Base-by-base conservation (phyloP, 495 filamentous ascomycete species). In the Coniosporium apollinis region DNA sequence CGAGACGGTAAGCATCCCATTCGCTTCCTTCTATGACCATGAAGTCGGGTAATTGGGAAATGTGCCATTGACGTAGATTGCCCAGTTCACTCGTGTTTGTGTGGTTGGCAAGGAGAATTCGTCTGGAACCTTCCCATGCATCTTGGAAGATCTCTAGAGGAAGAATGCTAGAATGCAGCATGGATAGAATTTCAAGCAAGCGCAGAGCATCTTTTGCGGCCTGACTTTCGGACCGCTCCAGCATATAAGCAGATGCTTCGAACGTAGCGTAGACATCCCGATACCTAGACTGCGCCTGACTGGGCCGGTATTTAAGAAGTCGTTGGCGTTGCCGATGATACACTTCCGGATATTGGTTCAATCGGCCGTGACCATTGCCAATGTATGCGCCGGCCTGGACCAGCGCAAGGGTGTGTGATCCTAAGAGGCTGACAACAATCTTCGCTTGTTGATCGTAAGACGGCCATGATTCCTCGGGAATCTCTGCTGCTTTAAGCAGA, bases 1-100 rank as follows among this genome's bases (percentile, higher is more conserved):
- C 33, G 8, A 57, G 39, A 33, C 48, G 51, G 30, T 35, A 53
- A 25, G 30, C 5, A 24, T 55, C 45, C 51, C 49, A 52, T 32
- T 39, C 20, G 21, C 49, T 32, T 17, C 21, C 21, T 8, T 44
- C 34, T 18, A 26, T 9, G 5, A 21, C 8, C 9, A 54, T 20
- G 22, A 56, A 42, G 11, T 32, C 22, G 8, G 52, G 52, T 19
- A 56, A 30, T 17, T 40, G 37, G 10, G 46, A 46, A 13, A 52
- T 28, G 22, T 53, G 45, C 40, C 34, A 29, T 33, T n/a, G 19
- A 18, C 18, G 30, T 7, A 37, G 9, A 4, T 15, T 30, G 14
- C 4, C 8, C n/a, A 48, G 28, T 15, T 41, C 28, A 32, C 35
- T 22, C 1, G 26, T 18, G 18, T 28, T 30, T 3, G 13, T 19